Evolutionary conservation across 1,284 basidiomycete species (phyloP), one percentile per base, ranked within the genome.

Genomic region (Naganishia liquefaciens): DNA sequence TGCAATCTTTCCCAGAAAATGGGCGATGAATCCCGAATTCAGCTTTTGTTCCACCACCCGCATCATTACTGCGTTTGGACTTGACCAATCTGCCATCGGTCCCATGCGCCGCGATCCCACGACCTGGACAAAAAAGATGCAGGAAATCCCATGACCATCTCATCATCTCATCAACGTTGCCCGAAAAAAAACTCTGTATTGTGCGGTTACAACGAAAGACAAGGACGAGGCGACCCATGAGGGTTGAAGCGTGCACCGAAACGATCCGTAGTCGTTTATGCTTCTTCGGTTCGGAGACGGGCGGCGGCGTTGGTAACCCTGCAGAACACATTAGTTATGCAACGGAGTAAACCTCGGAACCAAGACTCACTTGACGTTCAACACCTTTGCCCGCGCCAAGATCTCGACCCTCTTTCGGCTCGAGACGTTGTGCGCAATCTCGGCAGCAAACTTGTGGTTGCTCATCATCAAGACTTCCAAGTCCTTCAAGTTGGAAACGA

Each of bases 341-440:
- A 19, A n/a, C 4, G 5, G 5, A 47, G 30, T 25, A 40, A 25
- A n/a, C 23, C 21, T n/a, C 40, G 2, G 11, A 21, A 5, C 52
- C 28, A 44, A 25, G 23, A 75, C 74, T 72, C 70, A 74, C 79
- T 93, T 95, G 80, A 94, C 83, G 70, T 89, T 87, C 71, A 96
- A 82, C 65, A 86, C 89, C 83, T 91, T 93, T 69, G 93, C 92
- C 78, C 93, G 91, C 73, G 53, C 91, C 68, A 99, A 84, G 75
- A 99, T 95, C 72, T 86, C 83, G 69, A 89, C 88, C 76, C 96
- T 91, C 87, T 99, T 98, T 80, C 93, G 90, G 84, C 90, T 91
- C 82, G 89, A 91, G 74, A 99, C 94, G 78, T 88, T 91, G 86
- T 98, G 94, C 65, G 96, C 96, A 75, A 99, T 92, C 81, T 94